Evolutionary conservation across 2,329 filamentous ascomycete genomes (phyloP).

Genomic region (Fusarium sp.): DNA sequence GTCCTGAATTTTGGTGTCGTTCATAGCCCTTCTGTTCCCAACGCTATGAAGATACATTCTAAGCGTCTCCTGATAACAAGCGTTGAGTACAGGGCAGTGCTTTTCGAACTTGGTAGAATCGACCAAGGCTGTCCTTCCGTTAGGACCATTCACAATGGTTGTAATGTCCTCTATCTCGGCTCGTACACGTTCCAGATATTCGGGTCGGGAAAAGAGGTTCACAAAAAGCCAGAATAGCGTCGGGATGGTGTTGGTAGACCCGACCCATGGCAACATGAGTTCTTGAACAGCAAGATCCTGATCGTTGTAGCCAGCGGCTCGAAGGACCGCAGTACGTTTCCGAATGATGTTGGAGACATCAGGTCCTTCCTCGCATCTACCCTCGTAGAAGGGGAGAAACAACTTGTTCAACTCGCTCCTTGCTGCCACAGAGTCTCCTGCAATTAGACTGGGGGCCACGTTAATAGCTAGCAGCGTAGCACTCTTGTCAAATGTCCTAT

Average conservation of each 20-base stretch:
- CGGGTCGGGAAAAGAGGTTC: slow-evolving; percentile 45
- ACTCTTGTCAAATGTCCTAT: slow-evolving; percentile 17
- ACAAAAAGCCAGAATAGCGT: slow-evolving; percentile 52
- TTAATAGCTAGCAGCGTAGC: slow-evolving; percentile 11
- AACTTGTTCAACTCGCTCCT: slow-evolving; percentile 44
- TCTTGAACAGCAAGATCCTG: slow-evolving; percentile 47
- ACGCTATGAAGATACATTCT: slow-evolving; percentile 53
- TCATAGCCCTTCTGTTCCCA: slow-evolving; percentile 53
- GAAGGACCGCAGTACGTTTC: slow-evolving; percentile 42
- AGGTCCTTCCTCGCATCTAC: slow-evolving; percentile 37
- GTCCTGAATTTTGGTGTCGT: slow-evolving; percentile 52
- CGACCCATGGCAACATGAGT: slow-evolving; percentile 46
- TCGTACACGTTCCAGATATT: slow-evolving; percentile 44
- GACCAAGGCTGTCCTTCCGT: slow-evolving; percentile 40
- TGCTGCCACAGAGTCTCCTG: slow-evolving; percentile 10
- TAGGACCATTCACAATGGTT: neutral
- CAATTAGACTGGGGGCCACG: neutral
- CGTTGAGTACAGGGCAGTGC: slow-evolving; percentile 55
- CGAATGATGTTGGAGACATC: slow-evolving; percentile 46
- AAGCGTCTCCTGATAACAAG: slow-evolving; percentile 58
- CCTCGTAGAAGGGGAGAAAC: slow-evolving; percentile 48
- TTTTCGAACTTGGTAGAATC: slow-evolving; percentile 51
- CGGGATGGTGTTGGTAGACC: slow-evolving; percentile 53
- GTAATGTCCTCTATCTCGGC: slow-evolving; percentile 45
- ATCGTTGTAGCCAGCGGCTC: slow-evolving; percentile 45